Evolutionary conservation across 2,329 filamentous ascomycete species (phyloP).

Genomic region (Scedosporium boydii): DNA sequence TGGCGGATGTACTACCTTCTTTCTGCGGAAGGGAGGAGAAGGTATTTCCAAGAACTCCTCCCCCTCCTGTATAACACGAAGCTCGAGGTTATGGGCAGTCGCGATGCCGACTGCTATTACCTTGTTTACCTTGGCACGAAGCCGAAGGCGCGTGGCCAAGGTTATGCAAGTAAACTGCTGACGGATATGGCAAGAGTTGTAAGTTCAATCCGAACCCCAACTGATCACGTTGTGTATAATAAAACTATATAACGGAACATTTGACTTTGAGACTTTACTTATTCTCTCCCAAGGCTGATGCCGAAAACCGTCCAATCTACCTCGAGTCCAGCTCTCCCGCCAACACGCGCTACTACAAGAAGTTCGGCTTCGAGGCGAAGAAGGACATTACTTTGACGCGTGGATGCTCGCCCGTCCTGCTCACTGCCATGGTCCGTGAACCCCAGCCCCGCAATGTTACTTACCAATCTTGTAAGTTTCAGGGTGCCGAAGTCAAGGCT

Average conservation of each 20-base stretch:
- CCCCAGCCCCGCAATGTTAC: conserved; percentile 31
- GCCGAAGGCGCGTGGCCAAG: conserved; percentile 58
- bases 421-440: conserved; percentile 79
- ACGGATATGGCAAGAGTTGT: conserved; percentile 58
- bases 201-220: conserved; percentile 15
- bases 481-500: neutral
- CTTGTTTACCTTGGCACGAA: conserved; percentile 76
- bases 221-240: neutral
- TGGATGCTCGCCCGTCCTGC: conserved; percentile 46
- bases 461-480: conserved; percentile 2
- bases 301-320: conserved; percentile 59
- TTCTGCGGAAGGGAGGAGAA: conserved; percentile 58
- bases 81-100: conserved; percentile 54
- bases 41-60: conserved; percentile 70
- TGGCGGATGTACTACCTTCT: conserved; percentile 71
- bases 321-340: conserved; percentile 64
- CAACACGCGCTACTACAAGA: conserved; percentile 65
- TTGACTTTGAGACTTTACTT: neutral
- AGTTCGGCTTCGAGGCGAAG: conserved; percentile 62
- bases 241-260: no score
- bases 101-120: conserved; percentile 65
- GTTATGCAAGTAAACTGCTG: conserved; percentile 63
- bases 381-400: conserved; percentile 54
- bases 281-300: conserved; percentile 47
- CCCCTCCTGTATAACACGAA: conserved; percentile 68